Base-by-base conservation (phyloP, 768 basidiomycete species). In the Lactarius pseudohatsudake region DNA sequence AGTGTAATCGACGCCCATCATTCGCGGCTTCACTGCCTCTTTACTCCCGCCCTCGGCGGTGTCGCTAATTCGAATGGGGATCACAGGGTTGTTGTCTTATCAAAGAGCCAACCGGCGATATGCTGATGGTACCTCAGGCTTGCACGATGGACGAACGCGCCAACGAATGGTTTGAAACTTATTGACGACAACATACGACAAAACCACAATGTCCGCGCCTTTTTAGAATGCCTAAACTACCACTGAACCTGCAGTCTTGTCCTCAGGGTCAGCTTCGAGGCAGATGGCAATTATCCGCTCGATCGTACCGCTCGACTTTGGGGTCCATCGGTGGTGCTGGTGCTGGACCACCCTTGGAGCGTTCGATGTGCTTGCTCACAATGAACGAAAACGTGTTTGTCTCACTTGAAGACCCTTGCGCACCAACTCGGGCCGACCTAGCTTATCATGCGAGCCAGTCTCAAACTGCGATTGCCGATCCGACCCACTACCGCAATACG, bases 331-430 rank as follows among this genome's bases (percentile, higher is more conserved):
- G 82, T 4, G 84, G 84, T 13, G 71, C 82, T 57, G 79, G 84
- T 13, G 71, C 82, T 57, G 79, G 84, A 54, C 71, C 84, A 30
- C 79, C 78, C 18, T 77, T 82, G 3, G 91, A 92, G 73, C 83
- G 91, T 36, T 83, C 84, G 1, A 90, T 93, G 85, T 89, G 84
- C 70, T 80, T 90, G 20, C 80, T 93, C 22, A 90, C 89, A 2
- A 89, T 92, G 88, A 85, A 87, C 64, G 85, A 92, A 55, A 88
- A 89, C 70, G 89, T 90, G 30, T 93, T 91, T 74, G 90, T 92
- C 28, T 81, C 87, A 7, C 77, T 92, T 30, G 91, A 92, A 71
- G 91, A 93, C 74, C 88, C 89, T 40, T 77, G 81, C 11, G 89
- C 89, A 11, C 91, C 90, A 0, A 84, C 81, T 41, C 83, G 86